Percentiles rank a stretch among this genome's conserved stretches.
These are phyloP conservation scores for Solanum neorickii DNA, from an alignment of 257 asterid genomes.

Conservation along the genomic window DNA sequence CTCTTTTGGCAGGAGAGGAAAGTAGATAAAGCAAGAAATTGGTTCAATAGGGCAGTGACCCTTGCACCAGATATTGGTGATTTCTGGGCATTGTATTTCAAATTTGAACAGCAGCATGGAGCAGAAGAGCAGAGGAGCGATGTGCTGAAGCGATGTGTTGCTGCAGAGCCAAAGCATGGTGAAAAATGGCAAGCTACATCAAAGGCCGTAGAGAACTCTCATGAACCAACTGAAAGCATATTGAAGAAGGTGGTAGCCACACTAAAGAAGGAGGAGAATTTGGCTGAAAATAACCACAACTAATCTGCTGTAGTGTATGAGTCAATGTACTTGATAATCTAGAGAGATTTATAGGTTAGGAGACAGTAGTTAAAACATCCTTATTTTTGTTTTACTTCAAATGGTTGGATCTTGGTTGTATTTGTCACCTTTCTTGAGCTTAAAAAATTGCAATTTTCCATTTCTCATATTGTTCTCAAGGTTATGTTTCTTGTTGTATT, in stretches of 20 bases:
- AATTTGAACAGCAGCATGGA: conserved; percentile 75
- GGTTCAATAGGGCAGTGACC: conserved; percentile 69
- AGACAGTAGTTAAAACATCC: not conserved
- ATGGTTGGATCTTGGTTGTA: not conserved
- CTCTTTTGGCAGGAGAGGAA: conserved; percentile 84
- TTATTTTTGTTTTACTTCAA: not conserved
- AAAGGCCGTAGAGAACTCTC: conserved; percentile 90
- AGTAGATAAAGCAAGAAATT: conserved; percentile 63
- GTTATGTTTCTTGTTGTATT: not conserved
- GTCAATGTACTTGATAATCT: not conserved
- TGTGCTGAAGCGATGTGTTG: conserved; percentile 56
- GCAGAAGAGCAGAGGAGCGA: conserved; percentile 60
- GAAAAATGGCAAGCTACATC: conserved; percentile 78
- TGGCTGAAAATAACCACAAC: conserved; percentile 39
- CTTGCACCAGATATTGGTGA: conserved; percentile 85
- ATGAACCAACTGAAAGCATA: conserved; percentile 65
- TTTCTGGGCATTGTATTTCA: conserved; percentile 75
- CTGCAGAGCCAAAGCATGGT: conserved; percentile 90
- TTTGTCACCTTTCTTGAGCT: not conserved
- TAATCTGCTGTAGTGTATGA: conserved; percentile 2
- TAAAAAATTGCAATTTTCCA: not conserved
- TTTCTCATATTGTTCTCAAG: not conserved
- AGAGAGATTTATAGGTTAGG: not conserved
- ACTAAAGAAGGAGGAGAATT: conserved; percentile 58
- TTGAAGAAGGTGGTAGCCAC: conserved; percentile 80